Percentiles rank a stretch among this genome's conserved stretches.
Evolutionary conservation across 2,329 filamentous ascomycete genomes (phyloP).

Genomic region (Leptoxyphium fumago): DNA sequence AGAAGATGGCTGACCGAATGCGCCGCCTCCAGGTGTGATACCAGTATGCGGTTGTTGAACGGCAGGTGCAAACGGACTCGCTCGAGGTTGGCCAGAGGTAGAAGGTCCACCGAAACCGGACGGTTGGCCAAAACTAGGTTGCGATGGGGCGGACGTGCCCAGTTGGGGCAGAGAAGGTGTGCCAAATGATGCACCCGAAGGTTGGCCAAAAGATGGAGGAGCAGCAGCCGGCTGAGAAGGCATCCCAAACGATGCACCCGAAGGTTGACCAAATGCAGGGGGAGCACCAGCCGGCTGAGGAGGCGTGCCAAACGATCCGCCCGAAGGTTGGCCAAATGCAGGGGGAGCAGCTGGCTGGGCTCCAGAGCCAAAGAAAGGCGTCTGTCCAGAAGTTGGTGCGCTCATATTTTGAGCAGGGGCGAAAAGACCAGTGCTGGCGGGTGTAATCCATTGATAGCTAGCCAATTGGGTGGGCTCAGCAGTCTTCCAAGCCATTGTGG

Average conservation of each 20-base stretch:
- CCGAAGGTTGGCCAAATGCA: conserved; percentile 26
- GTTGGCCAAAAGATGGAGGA: conserved; percentile 4
- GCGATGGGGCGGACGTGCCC: conserved; percentile 5
- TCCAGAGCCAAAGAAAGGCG: no score
- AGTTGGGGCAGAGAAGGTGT: conserved; percentile 11
- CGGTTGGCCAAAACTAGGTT: conserved; percentile 14
- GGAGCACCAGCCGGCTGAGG: background rate
- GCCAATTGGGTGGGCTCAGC: conserved; percentile 22
- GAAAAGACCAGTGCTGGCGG: background rate
- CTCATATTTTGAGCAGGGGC: background rate
- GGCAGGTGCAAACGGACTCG: background rate
- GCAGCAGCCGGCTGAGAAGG: background rate
- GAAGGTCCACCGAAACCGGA: conserved; percentile 6
- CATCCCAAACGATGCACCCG: conserved; percentile 2
- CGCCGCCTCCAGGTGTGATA: conserved; percentile 7
- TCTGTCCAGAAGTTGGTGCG: no score
- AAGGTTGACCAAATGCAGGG: conserved; percentile 26
- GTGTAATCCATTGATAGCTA: background rate
- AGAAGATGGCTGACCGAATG: conserved; percentile 9
- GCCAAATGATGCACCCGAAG: conserved; percentile 9
- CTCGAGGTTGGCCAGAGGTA: background rate
- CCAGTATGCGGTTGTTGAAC: background rate
- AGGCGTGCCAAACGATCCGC: conserved; percentile 1
- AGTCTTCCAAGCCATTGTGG: background rate
- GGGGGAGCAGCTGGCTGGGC: background rate